Conservation (phyloP, 805 yeast species). For the Osmozyma mogii region DNA sequence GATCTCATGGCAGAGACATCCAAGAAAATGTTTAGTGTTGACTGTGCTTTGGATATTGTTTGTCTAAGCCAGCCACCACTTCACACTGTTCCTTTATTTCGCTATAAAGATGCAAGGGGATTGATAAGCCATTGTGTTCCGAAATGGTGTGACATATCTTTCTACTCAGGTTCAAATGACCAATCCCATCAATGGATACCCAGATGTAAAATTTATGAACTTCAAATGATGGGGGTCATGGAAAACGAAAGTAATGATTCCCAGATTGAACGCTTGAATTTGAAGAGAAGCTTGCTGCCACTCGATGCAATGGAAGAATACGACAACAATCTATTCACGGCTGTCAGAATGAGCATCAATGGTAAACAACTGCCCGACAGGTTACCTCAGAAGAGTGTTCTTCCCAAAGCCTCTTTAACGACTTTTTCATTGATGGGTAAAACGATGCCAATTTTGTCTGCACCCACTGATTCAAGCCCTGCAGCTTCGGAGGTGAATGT, state of each 20-base stretch:
- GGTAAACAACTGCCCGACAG: too few relatives aligned
- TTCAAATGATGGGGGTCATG: slow-evolving; percentile 98
- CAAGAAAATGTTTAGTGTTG: slow-evolving; percentile 65
- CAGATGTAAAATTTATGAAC: slow-evolving; percentile 84
- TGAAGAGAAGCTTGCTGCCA: slow-evolving; percentile 30
- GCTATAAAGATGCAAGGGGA: slow-evolving; percentile 48
- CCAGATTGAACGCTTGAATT: slow-evolving; percentile 51
- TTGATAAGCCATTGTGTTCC: slow-evolving; percentile 72
- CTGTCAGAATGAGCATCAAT: too few relatives aligned
- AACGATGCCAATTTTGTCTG: not conserved
- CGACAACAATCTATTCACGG: slow-evolving; percentile 51
- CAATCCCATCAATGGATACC: slow-evolving; percentile 72
- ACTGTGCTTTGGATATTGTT: slow-evolving; percentile 80
- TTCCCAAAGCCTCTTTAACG: not conserved
- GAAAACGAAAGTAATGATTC: slow-evolving; percentile 77
- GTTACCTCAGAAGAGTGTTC: too few relatives aligned
- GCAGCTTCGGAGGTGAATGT: slow-evolving; percentile 18
- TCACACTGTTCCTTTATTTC: slow-evolving; percentile 83
- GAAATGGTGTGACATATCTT: slow-evolving; percentile 91
- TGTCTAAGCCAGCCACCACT: slow-evolving; percentile 87
- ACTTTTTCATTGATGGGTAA: slow-evolving; percentile 17
- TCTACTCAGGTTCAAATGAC: slow-evolving; percentile 59
- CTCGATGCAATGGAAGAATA: slow-evolving; percentile 59
- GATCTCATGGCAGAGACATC: slow-evolving; percentile 69
- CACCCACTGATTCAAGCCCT: not conserved